These are phyloP conservation scores for Pseudoturritis turrita DNA, from an alignment of 345 rosid species.

Conservation along the genomic window DNA sequence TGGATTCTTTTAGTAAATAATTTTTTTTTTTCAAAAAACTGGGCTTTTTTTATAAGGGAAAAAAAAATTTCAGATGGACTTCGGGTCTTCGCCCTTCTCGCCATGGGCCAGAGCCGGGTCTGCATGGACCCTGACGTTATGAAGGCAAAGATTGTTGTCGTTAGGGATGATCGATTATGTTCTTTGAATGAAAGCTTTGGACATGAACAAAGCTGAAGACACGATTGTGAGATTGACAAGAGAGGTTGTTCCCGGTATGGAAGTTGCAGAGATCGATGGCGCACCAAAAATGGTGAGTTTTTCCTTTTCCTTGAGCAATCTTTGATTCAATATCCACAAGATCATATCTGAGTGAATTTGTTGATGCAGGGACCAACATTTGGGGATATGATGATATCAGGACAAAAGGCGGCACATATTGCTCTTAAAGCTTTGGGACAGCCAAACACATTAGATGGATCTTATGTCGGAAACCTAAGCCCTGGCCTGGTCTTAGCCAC, in stretches of 20 bases:
- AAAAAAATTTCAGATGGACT: no score
- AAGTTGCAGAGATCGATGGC: constrained; percentile 95
- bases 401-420: constrained; percentile 91
- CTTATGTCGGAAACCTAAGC: constrained; percentile 34
- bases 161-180: constrained; percentile 78
- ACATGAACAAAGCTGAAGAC: constrained; percentile 90
- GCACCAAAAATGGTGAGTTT: constrained; percentile 72
- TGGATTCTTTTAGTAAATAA: no score
- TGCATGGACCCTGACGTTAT: constrained; percentile 97
- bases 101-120: no score
- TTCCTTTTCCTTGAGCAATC: no score
- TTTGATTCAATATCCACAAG: neutral
- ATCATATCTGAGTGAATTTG: neutral
- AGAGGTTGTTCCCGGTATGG: constrained; percentile 93
- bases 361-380: constrained; percentile 80
- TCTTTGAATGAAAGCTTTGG: constrained; percentile 87
- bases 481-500: constrained; percentile 67
- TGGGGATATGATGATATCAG: constrained; percentile 96
- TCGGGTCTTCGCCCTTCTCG: no score
- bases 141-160: constrained; percentile 94
- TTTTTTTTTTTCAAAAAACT: no score
- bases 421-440: constrained; percentile 66
- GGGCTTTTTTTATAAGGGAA: no score
- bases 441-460: constrained; percentile 67
- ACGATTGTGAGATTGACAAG: constrained; percentile 79